phyloP scores from a whole-genome alignment of 495 filamentous ascomycete species.

The Xylaria longipes region DNA sequence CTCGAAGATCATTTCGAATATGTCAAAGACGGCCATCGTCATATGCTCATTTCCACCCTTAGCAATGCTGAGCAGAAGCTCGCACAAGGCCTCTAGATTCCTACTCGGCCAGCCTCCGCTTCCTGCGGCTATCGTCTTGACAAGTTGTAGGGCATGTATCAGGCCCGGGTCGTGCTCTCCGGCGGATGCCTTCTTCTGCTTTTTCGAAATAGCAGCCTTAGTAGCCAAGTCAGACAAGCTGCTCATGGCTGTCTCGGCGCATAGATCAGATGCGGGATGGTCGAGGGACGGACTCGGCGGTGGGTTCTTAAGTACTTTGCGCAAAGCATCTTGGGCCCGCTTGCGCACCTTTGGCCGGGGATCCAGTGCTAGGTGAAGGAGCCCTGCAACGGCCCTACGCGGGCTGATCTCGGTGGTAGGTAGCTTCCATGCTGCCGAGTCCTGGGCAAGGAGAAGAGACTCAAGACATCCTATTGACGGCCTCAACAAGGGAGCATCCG shows the following conservation, averaged over 20 bases:
- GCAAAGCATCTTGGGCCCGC: constrained; percentile 88
- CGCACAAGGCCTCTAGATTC: constrained; percentile 90
- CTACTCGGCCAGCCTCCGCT: constrained; percentile 96
- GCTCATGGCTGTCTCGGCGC: constrained; percentile 84
- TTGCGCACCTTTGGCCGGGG: constrained; percentile 94
- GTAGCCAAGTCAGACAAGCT: constrained; percentile 73
- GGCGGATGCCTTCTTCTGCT: constrained; percentile 68
- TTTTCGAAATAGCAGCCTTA: constrained; percentile 64
- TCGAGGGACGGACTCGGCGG: constrained; percentile 91
- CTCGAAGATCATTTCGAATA: constrained; percentile 94
- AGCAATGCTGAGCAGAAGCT: constrained; percentile 85
- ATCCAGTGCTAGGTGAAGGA: constrained; percentile 82
- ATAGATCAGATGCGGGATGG: constrained; percentile 94
- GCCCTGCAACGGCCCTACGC: constrained; percentile 85
- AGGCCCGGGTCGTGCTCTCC: constrained; percentile 76
- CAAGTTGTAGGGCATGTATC: constrained; percentile 88
- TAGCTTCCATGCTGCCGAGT: constrained; percentile 84
- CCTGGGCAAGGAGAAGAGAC: constrained; percentile 84
- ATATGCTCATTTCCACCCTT: constrained; percentile 90
- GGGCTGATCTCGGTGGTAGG: constrained; percentile 83
- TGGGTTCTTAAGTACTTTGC: constrained; percentile 77
- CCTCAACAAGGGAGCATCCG: constrained; percentile 84
- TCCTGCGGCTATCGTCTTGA: constrained; percentile 83
- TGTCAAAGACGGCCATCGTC: constrained; percentile 92
- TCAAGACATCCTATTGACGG: constrained; percentile 94